Evolutionary conservation across 2,329 filamentous ascomycete species (phyloP).

Genomic region (Nemania serpens): DNA sequence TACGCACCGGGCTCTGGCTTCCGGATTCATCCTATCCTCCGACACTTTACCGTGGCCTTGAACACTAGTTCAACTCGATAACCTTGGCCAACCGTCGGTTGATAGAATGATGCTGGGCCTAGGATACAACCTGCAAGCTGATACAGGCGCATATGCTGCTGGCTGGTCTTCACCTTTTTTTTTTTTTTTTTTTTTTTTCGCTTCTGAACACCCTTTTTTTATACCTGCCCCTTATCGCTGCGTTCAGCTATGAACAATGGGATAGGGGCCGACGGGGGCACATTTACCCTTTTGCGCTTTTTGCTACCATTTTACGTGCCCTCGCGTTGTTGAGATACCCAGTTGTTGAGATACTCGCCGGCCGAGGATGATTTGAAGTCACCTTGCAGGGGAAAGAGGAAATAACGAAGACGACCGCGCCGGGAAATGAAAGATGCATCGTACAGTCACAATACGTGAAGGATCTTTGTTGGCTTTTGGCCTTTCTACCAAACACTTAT

Average conservation of each 20-base stretch:
- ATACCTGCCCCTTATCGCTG: slow-evolving; percentile 12
- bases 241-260: slow-evolving; percentile 13
- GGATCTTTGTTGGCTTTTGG: slow-evolving; percentile 30
- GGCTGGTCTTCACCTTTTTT: slow-evolving; percentile 27
- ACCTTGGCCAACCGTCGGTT: slow-evolving; percentile 7
- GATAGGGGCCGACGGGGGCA: slow-evolving; percentile 25
- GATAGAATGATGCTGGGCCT: neutral
- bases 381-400: slow-evolving; percentile 25
- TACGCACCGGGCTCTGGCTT: slow-evolving; percentile 9
- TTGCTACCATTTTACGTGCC: slow-evolving; percentile 24
- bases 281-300: slow-evolving; percentile 21
- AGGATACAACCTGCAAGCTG: slow-evolving; percentile 14
- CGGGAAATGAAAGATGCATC: slow-evolving; percentile 23
- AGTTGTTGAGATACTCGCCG: slow-evolving; percentile 35
- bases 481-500: slow-evolving; percentile 23
- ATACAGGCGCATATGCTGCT: slow-evolving; percentile 22
- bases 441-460: slow-evolving; percentile 13
- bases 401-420: slow-evolving; percentile 20
- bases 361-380: slow-evolving; percentile 29
- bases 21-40: slow-evolving; percentile 8
- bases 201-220: slow-evolving; percentile 22
- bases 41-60: slow-evolving; percentile 19
- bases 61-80: slow-evolving; percentile 13
- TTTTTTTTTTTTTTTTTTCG: no score
- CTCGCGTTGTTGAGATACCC: slow-evolving; percentile 34